phyloP scores from a whole-genome alignment of 1,284 basidiomycete species.

The Leucoagaricus sp. region DNA sequence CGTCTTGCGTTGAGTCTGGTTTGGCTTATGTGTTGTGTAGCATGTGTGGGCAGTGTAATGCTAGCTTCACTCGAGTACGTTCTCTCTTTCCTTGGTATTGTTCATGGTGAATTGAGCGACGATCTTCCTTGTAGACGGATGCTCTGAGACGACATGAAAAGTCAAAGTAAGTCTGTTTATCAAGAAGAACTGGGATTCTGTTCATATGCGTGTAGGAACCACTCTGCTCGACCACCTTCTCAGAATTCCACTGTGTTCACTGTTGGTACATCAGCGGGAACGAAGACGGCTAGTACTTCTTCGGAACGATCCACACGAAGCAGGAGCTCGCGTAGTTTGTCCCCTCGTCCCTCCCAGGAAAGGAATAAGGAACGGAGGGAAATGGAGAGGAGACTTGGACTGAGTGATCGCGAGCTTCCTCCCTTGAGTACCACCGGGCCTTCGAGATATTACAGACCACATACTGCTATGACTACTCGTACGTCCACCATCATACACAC shows the following conservation, averaged over 20 bases:
- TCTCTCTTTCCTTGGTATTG: background rate
- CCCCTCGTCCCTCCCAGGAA: constrained; percentile 44
- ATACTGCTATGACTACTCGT: constrained; percentile 42
- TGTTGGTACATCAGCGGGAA: constrained; percentile 26
- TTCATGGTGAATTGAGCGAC: constrained; percentile 7
- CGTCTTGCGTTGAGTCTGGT: constrained; percentile 15
- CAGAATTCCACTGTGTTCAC: background rate
- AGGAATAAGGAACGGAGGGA: constrained; percentile 32
- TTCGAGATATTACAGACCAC: constrained; percentile 64
- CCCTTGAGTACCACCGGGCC: constrained; percentile 35
- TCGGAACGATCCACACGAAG: constrained; percentile 48
- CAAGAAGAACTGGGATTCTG: constrained; percentile 1
- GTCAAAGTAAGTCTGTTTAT: constrained; percentile 45
- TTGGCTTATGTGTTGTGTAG: constrained; percentile 34
- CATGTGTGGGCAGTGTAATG: constrained; percentile 74
- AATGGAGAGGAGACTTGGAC: constrained; percentile 3
- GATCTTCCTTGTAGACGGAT: constrained; percentile 48
- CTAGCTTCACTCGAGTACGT: constrained; percentile 69
- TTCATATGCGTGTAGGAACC: background rate
- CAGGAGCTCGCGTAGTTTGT: constrained; percentile 37
- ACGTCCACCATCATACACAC: constrained; percentile 18
- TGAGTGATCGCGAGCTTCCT: constrained; percentile 23
- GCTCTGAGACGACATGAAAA: constrained; percentile 63
- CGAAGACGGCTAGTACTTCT: constrained; percentile 24
- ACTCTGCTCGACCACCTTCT: constrained; percentile 3